A percentile compares a stretch with the other conserved stretches of the same genome.
These are phyloP conservation scores for Neurospora sp. DNA, from an alignment of 2,329 filamentous ascomycete genomes.

Conservation along the genomic window DNA sequence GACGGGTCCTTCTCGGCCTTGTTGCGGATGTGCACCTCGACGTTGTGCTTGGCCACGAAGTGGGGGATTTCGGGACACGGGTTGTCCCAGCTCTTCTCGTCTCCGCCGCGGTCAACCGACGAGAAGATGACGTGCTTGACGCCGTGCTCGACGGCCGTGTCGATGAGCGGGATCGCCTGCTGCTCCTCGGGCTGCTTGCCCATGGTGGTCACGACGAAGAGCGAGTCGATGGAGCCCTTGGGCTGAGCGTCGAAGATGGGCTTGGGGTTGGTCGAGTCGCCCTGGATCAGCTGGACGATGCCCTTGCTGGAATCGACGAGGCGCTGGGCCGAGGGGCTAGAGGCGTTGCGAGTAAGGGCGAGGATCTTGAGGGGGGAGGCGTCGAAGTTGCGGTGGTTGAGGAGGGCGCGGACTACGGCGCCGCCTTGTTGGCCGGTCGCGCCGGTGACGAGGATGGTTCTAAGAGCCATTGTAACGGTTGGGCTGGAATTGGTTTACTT, in stretches of 20 bases:
- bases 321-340: constrained; percentile 21
- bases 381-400: constrained; percentile 14
- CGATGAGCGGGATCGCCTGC: constrained; percentile 26
- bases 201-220: constrained; percentile 23
- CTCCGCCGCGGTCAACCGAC: constrained; percentile 23
- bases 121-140: constrained; percentile 23
- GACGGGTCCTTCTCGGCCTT: constrained; percentile 12
- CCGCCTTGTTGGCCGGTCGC: constrained; percentile 28
- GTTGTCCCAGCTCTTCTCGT: constrained; percentile 19
- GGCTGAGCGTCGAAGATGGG: constrained; percentile 25
- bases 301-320: constrained; percentile 26
- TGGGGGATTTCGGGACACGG: constrained; percentile 19
- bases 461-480: constrained; percentile 9
- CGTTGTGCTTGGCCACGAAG: constrained; percentile 39
- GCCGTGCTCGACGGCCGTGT: constrained; percentile 23
- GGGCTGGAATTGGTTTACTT: not conserved
- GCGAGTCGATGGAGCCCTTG: constrained; percentile 18
- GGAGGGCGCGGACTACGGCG: constrained; percentile 19
- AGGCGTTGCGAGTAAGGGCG: constrained; percentile 18
- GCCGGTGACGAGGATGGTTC: constrained; percentile 25
- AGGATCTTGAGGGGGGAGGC: constrained; percentile 11
- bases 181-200: constrained; percentile 23
- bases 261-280: constrained; percentile 22
- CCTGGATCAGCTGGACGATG: constrained; percentile 24
- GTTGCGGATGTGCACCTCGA: constrained; percentile 47